Evolutionary conservation across 2,329 filamentous ascomycete genomes (phyloP).

Genomic region (Eurotiales sp.): DNA sequence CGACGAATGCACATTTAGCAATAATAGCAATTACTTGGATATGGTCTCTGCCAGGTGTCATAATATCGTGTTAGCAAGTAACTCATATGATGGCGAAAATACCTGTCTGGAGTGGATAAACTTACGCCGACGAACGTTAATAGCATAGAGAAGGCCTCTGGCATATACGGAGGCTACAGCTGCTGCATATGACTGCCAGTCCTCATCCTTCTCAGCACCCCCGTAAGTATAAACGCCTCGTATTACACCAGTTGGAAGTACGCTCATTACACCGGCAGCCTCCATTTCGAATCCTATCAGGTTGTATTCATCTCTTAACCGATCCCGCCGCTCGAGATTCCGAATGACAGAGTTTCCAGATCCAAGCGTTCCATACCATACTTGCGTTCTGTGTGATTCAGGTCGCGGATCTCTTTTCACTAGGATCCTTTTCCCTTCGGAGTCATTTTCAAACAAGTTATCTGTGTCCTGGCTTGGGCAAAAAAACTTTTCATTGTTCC

Average conservation of each 20-base stretch:
- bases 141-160: neutral
- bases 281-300: neutral
- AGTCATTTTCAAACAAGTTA: neutral
- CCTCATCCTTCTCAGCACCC: neutral
- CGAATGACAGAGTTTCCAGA: neutral
- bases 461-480: neutral
- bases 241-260: slow-evolving; percentile 1
- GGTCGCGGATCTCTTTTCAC: neutral
- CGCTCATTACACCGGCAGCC: neutral
- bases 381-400: neutral
- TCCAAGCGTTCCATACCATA: neutral
- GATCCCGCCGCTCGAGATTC: neutral
- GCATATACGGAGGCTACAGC: neutral
- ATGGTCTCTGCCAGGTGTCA: no score
- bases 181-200: slow-evolving; percentile 2
- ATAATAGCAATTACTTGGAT: no score
- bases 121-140: no score
- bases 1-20: no score
- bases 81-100: no score
- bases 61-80: no score
- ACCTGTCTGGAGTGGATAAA: no score
- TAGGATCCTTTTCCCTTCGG: neutral
- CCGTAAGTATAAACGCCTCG: slow-evolving; percentile 2
- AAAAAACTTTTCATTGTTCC: neutral
- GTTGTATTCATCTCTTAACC: neutral